Percentiles rank a stretch among this genome's conserved stretches.
These are phyloP conservation scores for Theileria orientalis DNA, from an alignment of 169 alveolate species.

Conservation along the genomic window DNA sequence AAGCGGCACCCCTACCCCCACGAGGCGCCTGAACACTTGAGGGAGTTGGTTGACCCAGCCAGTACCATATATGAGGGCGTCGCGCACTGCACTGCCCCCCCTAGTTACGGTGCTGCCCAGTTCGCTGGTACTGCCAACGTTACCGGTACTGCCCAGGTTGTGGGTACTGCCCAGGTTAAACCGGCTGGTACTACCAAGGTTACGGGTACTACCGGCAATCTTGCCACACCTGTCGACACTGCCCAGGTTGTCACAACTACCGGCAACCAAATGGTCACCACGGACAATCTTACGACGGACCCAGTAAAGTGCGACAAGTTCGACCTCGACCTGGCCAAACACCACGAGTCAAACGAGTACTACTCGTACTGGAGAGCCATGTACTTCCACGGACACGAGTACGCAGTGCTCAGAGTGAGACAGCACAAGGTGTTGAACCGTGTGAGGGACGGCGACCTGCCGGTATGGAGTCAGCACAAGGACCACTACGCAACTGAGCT, in stretches of 20 bases:
- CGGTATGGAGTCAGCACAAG: neutral
- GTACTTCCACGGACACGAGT: neutral
- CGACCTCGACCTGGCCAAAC: neutral
- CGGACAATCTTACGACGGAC: neutral
- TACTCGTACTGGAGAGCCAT: neutral
- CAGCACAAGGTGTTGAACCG: neutral
- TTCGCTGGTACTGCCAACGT: too few species aligned
- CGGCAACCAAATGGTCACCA: too few species aligned
- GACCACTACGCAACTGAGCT: neutral
- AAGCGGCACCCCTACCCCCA: neutral
- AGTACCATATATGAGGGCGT: neutral
- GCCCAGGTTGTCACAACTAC: too few species aligned
- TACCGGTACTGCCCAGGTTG: too few species aligned
- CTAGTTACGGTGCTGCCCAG: too few species aligned
- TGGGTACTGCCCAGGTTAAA: too few species aligned
- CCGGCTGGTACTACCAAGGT: neutral
- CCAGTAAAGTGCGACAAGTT: neutral
- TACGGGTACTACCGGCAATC: neutral
- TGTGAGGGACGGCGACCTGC: neutral
- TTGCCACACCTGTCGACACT: too few species aligned
- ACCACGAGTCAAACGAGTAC: neutral
- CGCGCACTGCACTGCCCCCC: too few species aligned
- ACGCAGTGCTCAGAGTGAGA: neutral
- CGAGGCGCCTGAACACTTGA: neutral
- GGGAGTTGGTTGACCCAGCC: neutral